Evolutionary conservation across 352 stramenopile species (phyloP).

Genomic region (Stramenopiles sp.): DNA sequence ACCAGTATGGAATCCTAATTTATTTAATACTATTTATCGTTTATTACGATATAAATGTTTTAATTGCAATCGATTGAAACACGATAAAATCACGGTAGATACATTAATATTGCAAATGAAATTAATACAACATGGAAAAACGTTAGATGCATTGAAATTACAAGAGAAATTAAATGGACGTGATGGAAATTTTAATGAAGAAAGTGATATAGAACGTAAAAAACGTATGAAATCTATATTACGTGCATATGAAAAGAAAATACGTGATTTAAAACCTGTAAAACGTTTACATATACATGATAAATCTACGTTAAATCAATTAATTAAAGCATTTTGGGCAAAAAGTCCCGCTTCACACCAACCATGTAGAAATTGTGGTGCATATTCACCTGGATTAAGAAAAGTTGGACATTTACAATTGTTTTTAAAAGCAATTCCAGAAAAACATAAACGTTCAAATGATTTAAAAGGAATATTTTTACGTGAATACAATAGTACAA

Average conservation of each 20-base stretch:
- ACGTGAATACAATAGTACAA: neutral
- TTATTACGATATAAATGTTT: conserved; percentile 95
- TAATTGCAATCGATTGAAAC: conserved; percentile 82
- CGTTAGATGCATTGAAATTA: neutral
- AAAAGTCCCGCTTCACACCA: conserved; percentile 47
- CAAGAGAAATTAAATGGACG: conserved; percentile 50
- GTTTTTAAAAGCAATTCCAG: conserved; percentile 57
- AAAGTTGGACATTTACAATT: conserved; percentile 93
- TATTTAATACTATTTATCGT: conserved; percentile 80
- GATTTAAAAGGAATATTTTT: conserved; percentile 26
- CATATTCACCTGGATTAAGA: conserved; percentile 74
- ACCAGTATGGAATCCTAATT: conserved; percentile 90
- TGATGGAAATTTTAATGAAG: conserved; percentile 49
- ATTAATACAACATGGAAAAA: neutral
- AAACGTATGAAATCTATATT: conserved; percentile 37
- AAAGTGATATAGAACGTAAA: conserved; percentile 44
- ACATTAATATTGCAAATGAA: neutral
- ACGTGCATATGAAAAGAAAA: conserved; percentile 57
- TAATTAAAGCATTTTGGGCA: conserved; percentile 61
- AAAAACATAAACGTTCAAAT: neutral
- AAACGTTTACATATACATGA: conserved; percentile 16
- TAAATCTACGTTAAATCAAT: conserved; percentile 25
- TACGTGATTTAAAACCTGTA: conserved; percentile 39
- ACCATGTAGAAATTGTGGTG: conserved; percentile 90
- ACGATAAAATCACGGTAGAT: neutral